A percentile compares a stretch with the other conserved stretches of the same genome.
phyloP scores from a whole-genome alignment of 2,329 filamentous ascomycete species.

The Diaporthe destruens region DNA sequence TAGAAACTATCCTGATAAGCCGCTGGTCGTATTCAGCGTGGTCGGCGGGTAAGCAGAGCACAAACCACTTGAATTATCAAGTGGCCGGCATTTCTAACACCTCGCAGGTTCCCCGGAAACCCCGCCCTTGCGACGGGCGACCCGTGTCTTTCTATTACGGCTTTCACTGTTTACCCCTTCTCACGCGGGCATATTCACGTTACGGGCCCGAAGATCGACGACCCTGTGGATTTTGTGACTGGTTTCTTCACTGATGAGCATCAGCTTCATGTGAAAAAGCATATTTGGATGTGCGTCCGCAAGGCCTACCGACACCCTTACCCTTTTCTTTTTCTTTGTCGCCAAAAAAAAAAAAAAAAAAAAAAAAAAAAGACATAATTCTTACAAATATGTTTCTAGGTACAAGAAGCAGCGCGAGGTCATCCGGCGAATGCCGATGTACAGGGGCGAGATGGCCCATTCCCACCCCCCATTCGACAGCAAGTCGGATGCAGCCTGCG shows the following conservation, averaged over 20 bases:
- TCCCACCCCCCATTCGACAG: conserved; percentile 45
- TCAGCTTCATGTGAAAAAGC: conserved; percentile 64
- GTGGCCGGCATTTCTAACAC: neutral
- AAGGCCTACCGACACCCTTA: neutral
- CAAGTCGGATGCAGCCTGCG: conserved; percentile 55
- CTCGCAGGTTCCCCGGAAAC: conserved; percentile 11
- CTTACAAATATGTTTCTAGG: neutral
- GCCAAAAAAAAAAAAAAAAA: neutral
- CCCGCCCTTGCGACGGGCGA: neutral
- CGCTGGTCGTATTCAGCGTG: conserved; percentile 41
- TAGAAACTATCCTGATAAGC: conserved; percentile 43
- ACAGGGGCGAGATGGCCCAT: conserved; percentile 48
- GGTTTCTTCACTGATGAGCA: conserved; percentile 63
- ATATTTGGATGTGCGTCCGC: conserved; percentile 54
- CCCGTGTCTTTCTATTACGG: conserved; percentile 1
- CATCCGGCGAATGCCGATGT: conserved; percentile 58
- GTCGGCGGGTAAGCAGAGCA: conserved; percentile 3
- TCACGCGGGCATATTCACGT: conserved; percentile 57
- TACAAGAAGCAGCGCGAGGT: conserved; percentile 64
- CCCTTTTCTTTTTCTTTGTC: neutral
- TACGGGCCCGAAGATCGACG: conserved; percentile 51
- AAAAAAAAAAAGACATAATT: neutral
- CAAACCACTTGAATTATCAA: neutral
- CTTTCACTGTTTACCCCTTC: conserved; percentile 27
- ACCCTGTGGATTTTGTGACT: conserved; percentile 62